A percentile compares a stretch with the other conserved stretches of the same genome.
phyloP scores from a whole-genome alignment of 441 rosid species.

The Gossypium aridum region DNA sequence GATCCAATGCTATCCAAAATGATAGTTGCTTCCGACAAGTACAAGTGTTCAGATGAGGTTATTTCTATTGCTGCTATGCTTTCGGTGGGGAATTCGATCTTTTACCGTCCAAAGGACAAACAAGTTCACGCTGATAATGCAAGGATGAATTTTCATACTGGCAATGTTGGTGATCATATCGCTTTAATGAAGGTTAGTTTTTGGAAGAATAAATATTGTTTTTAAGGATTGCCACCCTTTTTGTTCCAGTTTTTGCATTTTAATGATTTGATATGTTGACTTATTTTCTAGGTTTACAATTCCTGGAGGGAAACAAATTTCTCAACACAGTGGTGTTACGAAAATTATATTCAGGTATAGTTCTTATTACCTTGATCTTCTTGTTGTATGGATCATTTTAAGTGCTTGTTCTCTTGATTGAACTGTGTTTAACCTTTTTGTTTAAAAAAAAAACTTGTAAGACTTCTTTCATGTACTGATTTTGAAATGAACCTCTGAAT shows the following conservation, averaged over 20 bases:
- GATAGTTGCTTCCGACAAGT: constrained; percentile 93
- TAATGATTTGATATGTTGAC: constrained; percentile 7
- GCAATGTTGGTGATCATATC: constrained; percentile 92
- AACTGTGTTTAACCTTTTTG: not conserved
- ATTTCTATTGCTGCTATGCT: constrained; percentile 94
- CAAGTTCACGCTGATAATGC: constrained; percentile 98
- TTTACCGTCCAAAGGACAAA: constrained; percentile 95
- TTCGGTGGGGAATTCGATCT: constrained; percentile 87
- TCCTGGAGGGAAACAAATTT: constrained; percentile 97
- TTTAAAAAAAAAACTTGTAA: not conserved
- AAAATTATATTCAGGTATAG: constrained; percentile 89
- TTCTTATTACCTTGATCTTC: not conserved
- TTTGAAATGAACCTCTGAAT: not conserved
- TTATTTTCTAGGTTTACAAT: constrained; percentile 58
- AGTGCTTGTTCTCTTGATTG: not conserved
- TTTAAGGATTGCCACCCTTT: not conserved
- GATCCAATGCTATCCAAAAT: constrained; percentile 94
- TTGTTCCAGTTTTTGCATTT: not conserved
- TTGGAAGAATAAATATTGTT: not conserved
- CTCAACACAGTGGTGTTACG: constrained; percentile 98
- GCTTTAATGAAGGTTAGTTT: constrained; percentile 78
- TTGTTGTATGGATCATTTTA: not conserved
- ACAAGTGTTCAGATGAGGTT: constrained; percentile 88
- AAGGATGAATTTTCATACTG: constrained; percentile 85
- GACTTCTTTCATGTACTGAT: not conserved